Evolutionary conservation across 176 grass and related monocot genomes (phyloP), one percentile per base, ranked within the genome.

Genomic region (Ananas comosus): DNA sequence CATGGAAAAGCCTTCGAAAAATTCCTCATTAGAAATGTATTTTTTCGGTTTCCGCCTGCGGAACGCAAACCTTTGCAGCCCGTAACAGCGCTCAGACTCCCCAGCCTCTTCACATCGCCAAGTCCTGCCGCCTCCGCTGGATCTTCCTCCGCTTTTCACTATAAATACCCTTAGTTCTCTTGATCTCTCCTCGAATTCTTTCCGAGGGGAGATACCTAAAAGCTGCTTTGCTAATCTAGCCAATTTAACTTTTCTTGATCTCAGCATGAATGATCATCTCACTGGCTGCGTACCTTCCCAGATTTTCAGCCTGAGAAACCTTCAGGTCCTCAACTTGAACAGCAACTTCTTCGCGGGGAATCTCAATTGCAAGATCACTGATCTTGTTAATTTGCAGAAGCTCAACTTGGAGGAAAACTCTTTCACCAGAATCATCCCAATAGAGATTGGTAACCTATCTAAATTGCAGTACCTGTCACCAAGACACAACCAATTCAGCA

Each of bases 261-360:
- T 72, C 49, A 80, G 68, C 33, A 66, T 13, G 29, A 80, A 80
- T 14, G 19, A 51, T 47, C 49, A 51, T 47, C 49, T 79, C 13
- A 79, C 71, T 57, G 58, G 77, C 11, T 66, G 61, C 11, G 65
- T 80, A 66, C 49, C 69, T 66, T 24, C 50, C 48, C 12, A 22
- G 50, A 50, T 80, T 64, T 73, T 67, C 10, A 29, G 54, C 13
- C 53, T 73, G 59, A 72, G 25, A 53, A 67, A 53, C 65, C 78
- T 80, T 8, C 51, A 11, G 21, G 7, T 66, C 22, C 23, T 80
- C 50, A 50, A 67, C 50, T 50, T 73, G 69, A 21, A 50, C 9
- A 48, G 28, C 49, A 80, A 80, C 49, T 66, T 25, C 10, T 24
- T 80, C 23, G 67, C 69, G 7, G 61, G 69, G 0, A 53, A 17